phyloP scores from a whole-genome alignment of 1,284 basidiomycete species.

The Tylopilus sp. region DNA sequence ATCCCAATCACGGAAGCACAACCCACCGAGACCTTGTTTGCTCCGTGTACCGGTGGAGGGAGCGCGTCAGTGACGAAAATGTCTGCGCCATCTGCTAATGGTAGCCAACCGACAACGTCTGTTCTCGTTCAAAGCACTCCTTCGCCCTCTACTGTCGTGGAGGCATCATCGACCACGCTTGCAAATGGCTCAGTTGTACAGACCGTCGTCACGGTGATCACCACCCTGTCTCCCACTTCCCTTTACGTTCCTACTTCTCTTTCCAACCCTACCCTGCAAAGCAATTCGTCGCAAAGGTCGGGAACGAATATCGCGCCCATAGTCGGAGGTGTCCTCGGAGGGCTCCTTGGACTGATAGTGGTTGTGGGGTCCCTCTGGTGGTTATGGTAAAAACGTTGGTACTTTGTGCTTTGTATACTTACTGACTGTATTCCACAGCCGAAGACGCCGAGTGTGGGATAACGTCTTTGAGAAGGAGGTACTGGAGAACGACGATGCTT shows the following conservation, averaged over 20 bases:
- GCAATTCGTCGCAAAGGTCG: conserved; percentile 13
- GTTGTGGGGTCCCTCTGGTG: conserved; percentile 47
- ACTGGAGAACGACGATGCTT: conserved; percentile 12
- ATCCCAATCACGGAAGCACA: conserved; percentile 28
- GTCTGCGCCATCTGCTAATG: not conserved
- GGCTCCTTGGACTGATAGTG: conserved; percentile 44
- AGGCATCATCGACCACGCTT: conserved; percentile 31
- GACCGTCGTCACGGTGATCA: conserved; percentile 30
- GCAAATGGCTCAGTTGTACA: conserved; percentile 35
- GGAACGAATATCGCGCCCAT: conserved; percentile 43
- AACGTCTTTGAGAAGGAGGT: conserved; percentile 47
- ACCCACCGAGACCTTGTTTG: conserved; percentile 41
- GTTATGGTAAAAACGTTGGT: conserved; percentile 39
- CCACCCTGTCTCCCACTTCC: conserved; percentile 26
- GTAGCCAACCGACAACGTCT: conserved; percentile 23
- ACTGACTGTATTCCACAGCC: conserved; percentile 34
- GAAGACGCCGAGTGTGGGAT: conserved; percentile 45
- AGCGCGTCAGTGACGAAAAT: conserved; percentile 12
- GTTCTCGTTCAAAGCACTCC: conserved; percentile 26
- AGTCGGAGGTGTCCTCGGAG: conserved; percentile 51
- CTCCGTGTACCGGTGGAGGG: conserved; percentile 25
- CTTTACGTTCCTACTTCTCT: conserved; percentile 29
- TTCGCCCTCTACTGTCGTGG: conserved; percentile 23
- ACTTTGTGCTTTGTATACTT: conserved; percentile 1
- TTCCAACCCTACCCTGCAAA: conserved; percentile 20